Percentiles rank a stretch among this genome's conserved stretches.
Evolutionary conservation across 2,329 filamentous ascomycete species (phyloP).

Genomic region (Aureobasidium sp.): DNA sequence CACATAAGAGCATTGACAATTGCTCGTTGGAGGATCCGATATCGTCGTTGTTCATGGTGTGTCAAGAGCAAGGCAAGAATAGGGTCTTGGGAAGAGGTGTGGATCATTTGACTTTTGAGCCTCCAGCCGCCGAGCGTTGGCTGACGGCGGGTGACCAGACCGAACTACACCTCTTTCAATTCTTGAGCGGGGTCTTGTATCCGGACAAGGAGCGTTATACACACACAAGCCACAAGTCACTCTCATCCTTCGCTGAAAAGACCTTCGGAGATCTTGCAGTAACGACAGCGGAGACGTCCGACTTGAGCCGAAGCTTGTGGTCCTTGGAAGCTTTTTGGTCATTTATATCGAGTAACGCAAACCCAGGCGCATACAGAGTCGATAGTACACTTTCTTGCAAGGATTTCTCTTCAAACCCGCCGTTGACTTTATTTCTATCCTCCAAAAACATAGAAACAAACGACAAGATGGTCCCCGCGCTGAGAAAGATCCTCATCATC

Average conservation of each 20-base stretch:
- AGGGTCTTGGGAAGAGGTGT: background rate
- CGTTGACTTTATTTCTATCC: background rate
- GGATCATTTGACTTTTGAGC: background rate
- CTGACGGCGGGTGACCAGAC: slow-evolving; percentile 7
- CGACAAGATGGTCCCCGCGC: slow-evolving; percentile 12
- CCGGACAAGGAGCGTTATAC: background rate
- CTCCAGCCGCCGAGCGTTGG: background rate
- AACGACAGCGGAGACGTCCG: background rate
- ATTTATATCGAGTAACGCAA: slow-evolving; percentile 15
- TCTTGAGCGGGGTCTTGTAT: background rate
- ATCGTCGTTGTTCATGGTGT: background rate
- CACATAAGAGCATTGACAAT: background rate
- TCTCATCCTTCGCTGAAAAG: background rate
- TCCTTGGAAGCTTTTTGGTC: slow-evolving; percentile 1
- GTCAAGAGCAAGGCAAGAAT: background rate
- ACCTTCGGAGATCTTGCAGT: background rate
- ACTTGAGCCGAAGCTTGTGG: slow-evolving; percentile 5
- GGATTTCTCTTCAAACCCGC: background rate
- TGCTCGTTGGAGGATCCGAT: background rate
- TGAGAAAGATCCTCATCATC: slow-evolving; percentile 54
- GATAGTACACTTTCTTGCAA: background rate
- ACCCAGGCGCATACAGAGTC: slow-evolving; percentile 5
- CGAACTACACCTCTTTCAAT: background rate
- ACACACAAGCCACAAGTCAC: background rate
- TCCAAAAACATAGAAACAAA: background rate